Percentiles rank a stretch among this genome's conserved stretches.
phyloP scores from a whole-genome alignment of 768 basidiomycete genomes.

The Rhodotorula graminis region DNA sequence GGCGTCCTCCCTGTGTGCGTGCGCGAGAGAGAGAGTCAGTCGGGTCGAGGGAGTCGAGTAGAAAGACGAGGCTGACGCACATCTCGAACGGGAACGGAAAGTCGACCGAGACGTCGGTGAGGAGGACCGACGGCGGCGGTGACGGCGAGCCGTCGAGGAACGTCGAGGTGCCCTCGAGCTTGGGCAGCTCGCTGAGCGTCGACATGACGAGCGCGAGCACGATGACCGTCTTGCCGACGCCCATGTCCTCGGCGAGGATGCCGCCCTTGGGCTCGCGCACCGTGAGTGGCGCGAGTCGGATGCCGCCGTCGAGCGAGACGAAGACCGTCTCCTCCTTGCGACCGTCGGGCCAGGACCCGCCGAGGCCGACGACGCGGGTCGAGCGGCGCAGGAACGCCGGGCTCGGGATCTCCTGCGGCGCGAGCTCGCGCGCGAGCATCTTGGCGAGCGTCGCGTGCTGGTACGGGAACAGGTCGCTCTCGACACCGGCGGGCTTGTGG shows the following conservation, averaged over 20 bases:
- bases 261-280: slow-evolving; percentile 30
- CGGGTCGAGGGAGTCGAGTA: not conserved
- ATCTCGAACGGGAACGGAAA: slow-evolving; percentile 21
- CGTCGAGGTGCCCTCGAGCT: slow-evolving; percentile 27
- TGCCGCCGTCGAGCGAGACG: slow-evolving; percentile 21
- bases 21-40: not conserved
- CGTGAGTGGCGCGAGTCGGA: not conserved
- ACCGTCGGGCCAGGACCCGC: not conserved
- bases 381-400: slow-evolving; percentile 6
- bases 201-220: slow-evolving; percentile 44
- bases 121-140: not conserved
- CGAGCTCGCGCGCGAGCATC: slow-evolving; percentile 39
- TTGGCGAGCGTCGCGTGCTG: slow-evolving; percentile 39
- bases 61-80: not conserved
- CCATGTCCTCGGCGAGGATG: slow-evolving; percentile 48
- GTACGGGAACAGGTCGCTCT: slow-evolving; percentile 27
- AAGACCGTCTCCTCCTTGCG: not conserved
- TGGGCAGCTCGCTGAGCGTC: slow-evolving; percentile 39
- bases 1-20: not conserved
- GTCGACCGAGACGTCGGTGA: slow-evolving; percentile 15
- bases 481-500: slow-evolving; percentile 14
- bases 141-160: slow-evolving; percentile 32
- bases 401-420: slow-evolving; percentile 14
- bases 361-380: not conserved
- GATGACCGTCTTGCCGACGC: slow-evolving; percentile 47